Conservation (phyloP, 192 early-diverging fungal species). For the Gigaspora rosea region DNA sequence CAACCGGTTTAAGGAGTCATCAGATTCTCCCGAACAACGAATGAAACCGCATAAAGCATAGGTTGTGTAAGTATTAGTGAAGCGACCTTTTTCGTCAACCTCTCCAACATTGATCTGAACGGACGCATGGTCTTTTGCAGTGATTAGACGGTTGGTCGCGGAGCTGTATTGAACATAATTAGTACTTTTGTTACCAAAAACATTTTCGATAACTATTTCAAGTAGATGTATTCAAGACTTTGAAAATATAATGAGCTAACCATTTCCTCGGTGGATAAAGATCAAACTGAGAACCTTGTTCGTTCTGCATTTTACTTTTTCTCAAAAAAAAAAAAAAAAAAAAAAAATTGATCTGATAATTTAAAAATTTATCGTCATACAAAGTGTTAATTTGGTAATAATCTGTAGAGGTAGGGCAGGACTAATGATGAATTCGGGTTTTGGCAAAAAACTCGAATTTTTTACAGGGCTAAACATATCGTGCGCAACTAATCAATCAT, state of each 20-base stretch:
- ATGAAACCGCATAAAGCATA: constrained; percentile 93
- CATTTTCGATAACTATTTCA: constrained; percentile 13
- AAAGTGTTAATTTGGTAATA: no score
- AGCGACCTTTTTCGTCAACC: constrained; percentile 82
- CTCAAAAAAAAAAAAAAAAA: no score
- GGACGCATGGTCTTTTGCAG: constrained; percentile 97
- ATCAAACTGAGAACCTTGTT: constrained; percentile 65
- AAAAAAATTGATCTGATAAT: no score
- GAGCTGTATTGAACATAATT: constrained; percentile 63
- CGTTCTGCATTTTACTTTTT: constrained; percentile 46
- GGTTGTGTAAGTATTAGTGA: constrained; percentile 75
- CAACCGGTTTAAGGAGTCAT: constrained; percentile 97
- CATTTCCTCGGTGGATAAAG: constrained; percentile 97
- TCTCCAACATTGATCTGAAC: constrained; percentile 98
- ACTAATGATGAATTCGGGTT: no score
- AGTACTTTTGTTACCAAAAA: constrained; percentile 6
- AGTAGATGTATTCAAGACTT: background rate
- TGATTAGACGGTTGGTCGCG: constrained; percentile 97
- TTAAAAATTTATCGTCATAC: no score
- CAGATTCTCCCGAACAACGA: constrained; percentile 85
- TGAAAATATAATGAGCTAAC: constrained; percentile 47
- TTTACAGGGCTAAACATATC: no score
- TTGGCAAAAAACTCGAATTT: no score
- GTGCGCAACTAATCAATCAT: no score
- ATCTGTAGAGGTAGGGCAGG: no score